phyloP scores from a whole-genome alignment of 305 asterid species.

The Fraxinus albicans region DNA sequence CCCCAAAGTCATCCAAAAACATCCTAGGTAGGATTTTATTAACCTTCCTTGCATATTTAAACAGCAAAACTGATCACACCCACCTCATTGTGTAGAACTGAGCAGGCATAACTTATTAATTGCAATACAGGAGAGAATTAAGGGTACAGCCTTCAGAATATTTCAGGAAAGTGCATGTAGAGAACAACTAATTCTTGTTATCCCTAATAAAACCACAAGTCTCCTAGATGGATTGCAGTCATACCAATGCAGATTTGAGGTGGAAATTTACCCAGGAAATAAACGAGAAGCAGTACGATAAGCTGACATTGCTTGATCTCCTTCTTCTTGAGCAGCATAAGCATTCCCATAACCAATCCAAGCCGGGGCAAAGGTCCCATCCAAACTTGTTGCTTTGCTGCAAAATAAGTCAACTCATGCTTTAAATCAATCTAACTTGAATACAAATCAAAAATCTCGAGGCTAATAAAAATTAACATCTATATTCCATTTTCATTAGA shows the following conservation, averaged over 20 bases:
- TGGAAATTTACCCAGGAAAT: constrained; percentile 81
- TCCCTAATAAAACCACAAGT: constrained; percentile 13
- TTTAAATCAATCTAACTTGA: constrained; percentile 12
- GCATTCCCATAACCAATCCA: constrained; percentile 99
- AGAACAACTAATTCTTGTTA: background rate
- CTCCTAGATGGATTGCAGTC: constrained; percentile 3
- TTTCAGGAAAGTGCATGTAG: constrained; percentile 13
- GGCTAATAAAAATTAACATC: constrained; percentile 11
- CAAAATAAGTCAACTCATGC: constrained; percentile 23
- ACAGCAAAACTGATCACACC: background rate
- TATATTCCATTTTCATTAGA: background rate
- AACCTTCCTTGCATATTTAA: background rate
- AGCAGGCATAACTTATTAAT: background rate
- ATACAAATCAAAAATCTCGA: constrained; percentile 2
- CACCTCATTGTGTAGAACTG: background rate
- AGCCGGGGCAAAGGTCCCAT: constrained; percentile 96
- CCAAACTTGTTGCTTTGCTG: constrained; percentile 97
- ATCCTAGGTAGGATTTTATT: background rate
- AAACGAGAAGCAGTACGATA: constrained; percentile 98
- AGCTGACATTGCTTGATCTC: constrained; percentile 99
- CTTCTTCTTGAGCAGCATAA: constrained; percentile 93
- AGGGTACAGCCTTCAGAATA: background rate
- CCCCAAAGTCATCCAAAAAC: background rate
- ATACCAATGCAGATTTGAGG: constrained; percentile 13
- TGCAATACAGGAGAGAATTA: background rate